Percentiles rank a stretch among this genome's conserved stretches.
Evolutionary conservation across 2,329 filamentous ascomycete species (phyloP).

Genomic region (Monosporascus sp.): DNA sequence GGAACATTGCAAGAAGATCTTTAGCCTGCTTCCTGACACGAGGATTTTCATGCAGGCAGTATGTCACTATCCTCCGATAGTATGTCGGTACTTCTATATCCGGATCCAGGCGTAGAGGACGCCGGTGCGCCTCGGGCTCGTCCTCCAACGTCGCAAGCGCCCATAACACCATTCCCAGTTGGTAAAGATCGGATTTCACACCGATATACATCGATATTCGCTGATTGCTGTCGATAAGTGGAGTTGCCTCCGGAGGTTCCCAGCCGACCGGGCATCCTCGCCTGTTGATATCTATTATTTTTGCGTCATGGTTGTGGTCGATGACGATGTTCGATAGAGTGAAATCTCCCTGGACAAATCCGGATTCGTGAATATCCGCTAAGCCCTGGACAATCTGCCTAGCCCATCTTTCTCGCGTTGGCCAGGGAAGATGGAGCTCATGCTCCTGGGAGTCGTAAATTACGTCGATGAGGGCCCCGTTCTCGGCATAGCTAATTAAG

Average conservation of each 20-base stretch:
- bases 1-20: slow-evolving; percentile 66
- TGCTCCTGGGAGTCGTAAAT: slow-evolving; percentile 71
- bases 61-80: slow-evolving; percentile 69
- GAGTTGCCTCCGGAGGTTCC: slow-evolving; percentile 89
- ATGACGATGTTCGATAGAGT: slow-evolving; percentile 97
- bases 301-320: slow-evolving; percentile 75
- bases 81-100: slow-evolving; percentile 67
- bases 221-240: slow-evolving; percentile 81
- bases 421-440: slow-evolving; percentile 57
- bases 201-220: slow-evolving; percentile 96
- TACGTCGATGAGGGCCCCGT: slow-evolving; percentile 84
- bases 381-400: slow-evolving; percentile 85
- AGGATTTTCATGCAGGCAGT: slow-evolving; percentile 72
- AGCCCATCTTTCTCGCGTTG: slow-evolving; percentile 78
- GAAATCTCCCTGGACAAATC: slow-evolving; percentile 96
- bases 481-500: slow-evolving; percentile 80
- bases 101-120: slow-evolving; percentile 59
- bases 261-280: slow-evolving; percentile 95
- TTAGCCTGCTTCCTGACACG: slow-evolving; percentile 68
- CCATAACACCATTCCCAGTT: slow-evolving; percentile 97
- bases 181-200: slow-evolving; percentile 93
- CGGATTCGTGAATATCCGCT: slow-evolving; percentile 88
- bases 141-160: slow-evolving; percentile 82
- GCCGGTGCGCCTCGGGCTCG: slow-evolving; percentile 75
- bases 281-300: slow-evolving; percentile 98